Evolutionary conservation across 2,329 filamentous ascomycete species (phyloP).

Genomic region (Fonsecaea nubica): DNA sequence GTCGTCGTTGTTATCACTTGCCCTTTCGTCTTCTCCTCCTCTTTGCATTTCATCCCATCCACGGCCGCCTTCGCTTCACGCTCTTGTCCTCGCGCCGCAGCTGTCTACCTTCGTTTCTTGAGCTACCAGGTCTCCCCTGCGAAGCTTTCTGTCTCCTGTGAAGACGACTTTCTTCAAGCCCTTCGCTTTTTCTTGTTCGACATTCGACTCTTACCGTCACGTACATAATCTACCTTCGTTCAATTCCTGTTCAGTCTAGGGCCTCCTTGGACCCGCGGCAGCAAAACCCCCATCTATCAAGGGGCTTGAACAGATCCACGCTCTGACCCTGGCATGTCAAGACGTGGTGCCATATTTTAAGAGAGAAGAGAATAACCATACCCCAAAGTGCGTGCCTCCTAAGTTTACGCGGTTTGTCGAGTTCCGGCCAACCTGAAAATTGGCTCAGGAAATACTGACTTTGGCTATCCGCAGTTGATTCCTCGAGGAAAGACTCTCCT

Average conservation of each 20-base stretch:
- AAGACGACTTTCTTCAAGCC: slow-evolving; percentile 18
- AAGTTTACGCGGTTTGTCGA: neutral
- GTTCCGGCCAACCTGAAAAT: neutral
- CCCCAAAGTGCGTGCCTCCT: slow-evolving; percentile 17
- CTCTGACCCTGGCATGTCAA: slow-evolving; percentile 16
- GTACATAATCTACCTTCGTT: slow-evolving; percentile 32
- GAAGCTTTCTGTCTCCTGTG: slow-evolving; percentile 17
- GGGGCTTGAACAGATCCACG: slow-evolving; percentile 1
- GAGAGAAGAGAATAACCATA: slow-evolving; percentile 16
- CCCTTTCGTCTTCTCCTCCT: slow-evolving; percentile 23
- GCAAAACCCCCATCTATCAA: neutral
- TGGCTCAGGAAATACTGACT: slow-evolving; percentile 15
- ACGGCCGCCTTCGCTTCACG: slow-evolving; percentile 16
- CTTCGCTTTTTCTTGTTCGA: slow-evolving; percentile 28
- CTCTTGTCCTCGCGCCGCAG: slow-evolving; percentile 28
- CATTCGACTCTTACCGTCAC: slow-evolving; percentile 20
- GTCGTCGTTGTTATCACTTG: slow-evolving; percentile 21
- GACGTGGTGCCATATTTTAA: slow-evolving; percentile 16
- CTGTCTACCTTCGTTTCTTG: slow-evolving; percentile 35
- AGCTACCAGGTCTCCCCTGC: slow-evolving; percentile 19
- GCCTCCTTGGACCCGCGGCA: neutral
- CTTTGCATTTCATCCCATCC: slow-evolving; percentile 12
- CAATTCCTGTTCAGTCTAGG: slow-evolving; percentile 14
- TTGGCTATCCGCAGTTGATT: neutral
- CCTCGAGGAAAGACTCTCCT: slow-evolving; percentile 13